Evolutionary conservation across 176 grass and related monocot genomes (phyloP).

Genomic region (Juncus inflexus): DNA sequence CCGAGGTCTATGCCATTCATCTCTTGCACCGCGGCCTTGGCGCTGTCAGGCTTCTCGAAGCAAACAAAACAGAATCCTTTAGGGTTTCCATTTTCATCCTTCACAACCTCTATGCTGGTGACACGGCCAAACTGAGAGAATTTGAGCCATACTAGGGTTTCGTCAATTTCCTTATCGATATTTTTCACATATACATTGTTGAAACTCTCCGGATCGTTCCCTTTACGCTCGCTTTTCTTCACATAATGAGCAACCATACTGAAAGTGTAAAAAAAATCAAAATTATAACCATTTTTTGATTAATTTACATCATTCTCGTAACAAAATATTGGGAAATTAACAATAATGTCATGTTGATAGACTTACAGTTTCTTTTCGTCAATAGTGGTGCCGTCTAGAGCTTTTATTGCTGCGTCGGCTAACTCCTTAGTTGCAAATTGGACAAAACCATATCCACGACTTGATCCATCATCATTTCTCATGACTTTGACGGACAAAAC

Average conservation of each 20-base stretch:
- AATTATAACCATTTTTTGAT: too few species aligned
- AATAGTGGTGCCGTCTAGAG: conserved; percentile 23
- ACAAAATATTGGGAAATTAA: conserved; percentile 1
- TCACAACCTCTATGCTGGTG: conserved; percentile 28
- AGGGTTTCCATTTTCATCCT: conserved; percentile 36
- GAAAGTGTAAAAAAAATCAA: conserved; percentile 7
- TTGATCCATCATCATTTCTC: conserved; percentile 31
- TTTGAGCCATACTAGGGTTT: conserved; percentile 40
- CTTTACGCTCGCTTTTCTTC: conserved; percentile 29
- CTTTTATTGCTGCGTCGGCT: conserved; percentile 25
- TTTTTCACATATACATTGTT: conserved; percentile 47
- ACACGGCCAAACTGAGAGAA: conserved; percentile 44
- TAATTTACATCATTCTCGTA: conserved; percentile 12
- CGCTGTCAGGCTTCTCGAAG: conserved; percentile 59
- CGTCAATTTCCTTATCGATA: conserved; percentile 45
- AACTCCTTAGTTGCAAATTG: conserved; percentile 20
- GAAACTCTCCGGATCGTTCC: conserved; percentile 20
- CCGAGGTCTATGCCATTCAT: conserved; percentile 76
- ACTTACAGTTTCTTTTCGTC: conserved; percentile 32
- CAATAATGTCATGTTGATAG: neutral
- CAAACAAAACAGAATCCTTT: conserved; percentile 80
- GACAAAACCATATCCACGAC: conserved; percentile 36
- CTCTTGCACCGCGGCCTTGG: conserved; percentile 52
- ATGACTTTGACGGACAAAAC: conserved; percentile 25
- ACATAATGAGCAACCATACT: conserved; percentile 35